Evolutionary conservation across 305 asterid genomes (phyloP).

Genomic region (Nicotiana rustica): DNA sequence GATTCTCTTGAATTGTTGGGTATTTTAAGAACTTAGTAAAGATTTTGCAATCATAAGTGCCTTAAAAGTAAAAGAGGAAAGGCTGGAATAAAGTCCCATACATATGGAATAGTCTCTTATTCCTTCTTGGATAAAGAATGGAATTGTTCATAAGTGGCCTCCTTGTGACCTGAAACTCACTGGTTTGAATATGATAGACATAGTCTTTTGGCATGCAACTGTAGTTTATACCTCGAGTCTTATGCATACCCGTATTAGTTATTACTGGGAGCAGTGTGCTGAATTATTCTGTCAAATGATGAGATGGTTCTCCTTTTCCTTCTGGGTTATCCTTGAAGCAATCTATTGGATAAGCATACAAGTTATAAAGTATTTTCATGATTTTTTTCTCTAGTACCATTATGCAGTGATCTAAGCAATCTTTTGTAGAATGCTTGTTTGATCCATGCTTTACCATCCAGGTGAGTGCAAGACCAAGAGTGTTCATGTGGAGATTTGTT

Average conservation of each 20-base stretch:
- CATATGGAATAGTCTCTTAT: not conserved
- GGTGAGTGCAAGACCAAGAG: constrained; percentile 43
- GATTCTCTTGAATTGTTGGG: not conserved
- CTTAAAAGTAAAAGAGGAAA: too few species aligned
- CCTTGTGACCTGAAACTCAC: not conserved
- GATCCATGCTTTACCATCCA: constrained; percentile 37
- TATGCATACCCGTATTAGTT: not conserved
- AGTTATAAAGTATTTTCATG: not conserved
- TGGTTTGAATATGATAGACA: not conserved
- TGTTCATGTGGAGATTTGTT: constrained; percentile 37
- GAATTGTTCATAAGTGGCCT: not conserved
- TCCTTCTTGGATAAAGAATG: not conserved
- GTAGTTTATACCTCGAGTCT: constrained; percentile 5
- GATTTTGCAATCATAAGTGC: not conserved
- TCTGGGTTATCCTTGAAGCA: constrained; percentile 11
- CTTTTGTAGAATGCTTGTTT: constrained; percentile 22
- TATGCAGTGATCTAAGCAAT: not conserved
- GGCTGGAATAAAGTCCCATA: not conserved
- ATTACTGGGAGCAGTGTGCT: constrained; percentile 19
- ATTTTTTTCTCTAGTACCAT: constrained; percentile 9
- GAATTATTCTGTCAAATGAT: not conserved
- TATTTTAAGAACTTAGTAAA: too few species aligned
- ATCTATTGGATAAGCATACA: not conserved
- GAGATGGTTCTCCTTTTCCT: constrained; percentile 11
- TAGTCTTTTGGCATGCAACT: not conserved